Evolutionary conservation across 2,329 filamentous ascomycete species (phyloP), one percentile per base, ranked within the genome.

Genomic region (Mollisia scopiformis): DNA sequence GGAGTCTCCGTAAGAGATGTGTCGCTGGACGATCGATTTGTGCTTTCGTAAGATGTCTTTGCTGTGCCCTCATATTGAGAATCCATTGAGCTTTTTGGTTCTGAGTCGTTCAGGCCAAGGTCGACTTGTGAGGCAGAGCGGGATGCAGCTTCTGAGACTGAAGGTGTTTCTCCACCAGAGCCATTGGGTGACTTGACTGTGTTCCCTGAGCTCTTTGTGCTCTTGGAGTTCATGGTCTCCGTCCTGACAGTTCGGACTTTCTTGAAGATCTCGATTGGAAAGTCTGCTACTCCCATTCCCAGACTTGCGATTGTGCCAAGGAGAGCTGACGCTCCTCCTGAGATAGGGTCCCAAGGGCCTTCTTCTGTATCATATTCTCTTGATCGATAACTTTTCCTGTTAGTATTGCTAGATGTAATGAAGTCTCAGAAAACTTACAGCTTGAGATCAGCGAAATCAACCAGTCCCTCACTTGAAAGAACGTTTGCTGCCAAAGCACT

Each of bases 221-320:
- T 37, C 6, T 39, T 33, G 39, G 51, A 14, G 47, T 43, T 51
- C 41, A 59, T 33, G 51, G 52, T 37, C 46, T 63, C 50, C 62
- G 59, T 55, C 60, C 65, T n/a, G 60, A 56, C 41, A 25, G 66
- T 65, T 35, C 70, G 69, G 16, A 71, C 67, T 11, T 58, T 65
- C 58, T 79, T 82, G 73, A 86, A 84, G 5, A 87, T 73, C 61
- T 86, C 82, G 19, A 82, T 76, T 2, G 86, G 86, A 66, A 88
- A 83, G 70, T 96, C 92, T 1, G 91, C 91, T 41, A 96, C 82
- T 1, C 92, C 91, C 84, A 96, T 90, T 69, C 91, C 85, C 59
- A 97, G 88, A 39, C 85, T 89, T 27, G 89, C 88, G 50, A 95
- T 80, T n/a, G 93, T 94, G 6, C 90, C 90, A n/a, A 96, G 79